Evolutionary conservation across 306 rosid species (phyloP), one percentile per base, ranked within the genome.

Genomic region (Cucumis sativus): DNA sequence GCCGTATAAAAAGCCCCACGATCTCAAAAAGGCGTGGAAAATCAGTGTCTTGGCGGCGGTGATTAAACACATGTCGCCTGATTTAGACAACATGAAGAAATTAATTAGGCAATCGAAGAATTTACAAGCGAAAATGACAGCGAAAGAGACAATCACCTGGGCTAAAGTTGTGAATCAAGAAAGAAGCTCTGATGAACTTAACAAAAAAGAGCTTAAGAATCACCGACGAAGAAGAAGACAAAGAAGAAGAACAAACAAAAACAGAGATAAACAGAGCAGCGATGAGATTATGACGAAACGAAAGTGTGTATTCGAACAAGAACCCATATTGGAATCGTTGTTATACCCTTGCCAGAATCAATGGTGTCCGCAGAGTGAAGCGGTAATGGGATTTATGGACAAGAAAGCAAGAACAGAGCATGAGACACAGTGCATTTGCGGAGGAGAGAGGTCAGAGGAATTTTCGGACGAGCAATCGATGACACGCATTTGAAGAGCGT

Each of bases 21-120:
- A 87, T n/a, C 84, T 86, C 0, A 90, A 88, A 43, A 92, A 89
- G 79, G 85, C 88, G 2, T 89, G 97, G 96, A 90, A 88, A 63
- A 88, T 90, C 1, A 90, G 85, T 57, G 89, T 82, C 7, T 47
- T 92, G 49, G 86, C 86, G 8, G 90, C 84, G 1, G 84, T 92
- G 2, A 80, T 90, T 17, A 89, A 90, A 57, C 90, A 88, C 73
- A 83, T 86, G 86, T 84, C 88, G 6, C 89, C 85, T 40, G 77
- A 90, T 82, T 18, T 89, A 68, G 85, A 82, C 6, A 80, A 49
- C 43, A 28, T 85, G 25, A 85, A 87, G 76, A 87, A 81, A 78
- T 66, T 90, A 23, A 88, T 87, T 2, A 83, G 76, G 21, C 92
- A 80, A 21, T 90, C 89, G 28, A 90, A 84, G 83, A 82, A 80